Base-by-base conservation (phyloP, 2,329 filamentous ascomycete genomes). In the Cyphellophora attinorum region DNA sequence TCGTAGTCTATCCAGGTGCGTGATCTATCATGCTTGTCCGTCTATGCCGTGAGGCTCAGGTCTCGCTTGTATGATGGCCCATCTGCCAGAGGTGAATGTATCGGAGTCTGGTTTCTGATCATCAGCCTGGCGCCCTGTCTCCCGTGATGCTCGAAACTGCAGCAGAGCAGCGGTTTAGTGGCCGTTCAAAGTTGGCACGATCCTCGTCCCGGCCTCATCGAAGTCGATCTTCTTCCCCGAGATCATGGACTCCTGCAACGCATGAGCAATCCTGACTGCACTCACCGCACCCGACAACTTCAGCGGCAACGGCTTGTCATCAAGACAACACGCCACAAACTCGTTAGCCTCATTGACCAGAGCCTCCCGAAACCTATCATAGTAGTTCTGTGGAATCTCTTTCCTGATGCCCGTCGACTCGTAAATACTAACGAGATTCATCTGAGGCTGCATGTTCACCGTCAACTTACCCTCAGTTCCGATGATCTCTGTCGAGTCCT, bases 321-420 rank as follows among this genome's bases (percentile, higher is more conserved):
- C 72, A 34, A 81, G 54, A 38, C 73, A 72, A 11, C 61, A 64
- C 10, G 66, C 70, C 0, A 73, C 74, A 43, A 80, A 81, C 54
- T 79, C 74, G 37, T 75, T 71, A 5, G 70, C 68, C 56, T 81
- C 75, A 10, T 58, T 68, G n/a, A 76, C 68, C 50, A 80, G 81
- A 0, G 76, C 76, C 16, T 71, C 57, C 43, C 72, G 64, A 48
- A 81, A 81, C 0, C 76, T 59, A 27, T 70, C 76, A 50, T 74
- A 79, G 52, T 78, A 81, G 43, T 73, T 65, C 27, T 63, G 58
- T 1, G 74, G 72, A n/a, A 79, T 68, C 53, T 79, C 72, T 21
- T 71, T 62, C 10, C 68, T 60, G 15, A 81, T 64, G 3, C 74
- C 74, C 2, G 50, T 59, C 0, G 63, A 33, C 46, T 74, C 62